A percentile compares a stretch with the other conserved stretches of the same genome.
Conservation (phyloP, 768 basidiomycete species). For the Tremella yokohamensis region DNA sequence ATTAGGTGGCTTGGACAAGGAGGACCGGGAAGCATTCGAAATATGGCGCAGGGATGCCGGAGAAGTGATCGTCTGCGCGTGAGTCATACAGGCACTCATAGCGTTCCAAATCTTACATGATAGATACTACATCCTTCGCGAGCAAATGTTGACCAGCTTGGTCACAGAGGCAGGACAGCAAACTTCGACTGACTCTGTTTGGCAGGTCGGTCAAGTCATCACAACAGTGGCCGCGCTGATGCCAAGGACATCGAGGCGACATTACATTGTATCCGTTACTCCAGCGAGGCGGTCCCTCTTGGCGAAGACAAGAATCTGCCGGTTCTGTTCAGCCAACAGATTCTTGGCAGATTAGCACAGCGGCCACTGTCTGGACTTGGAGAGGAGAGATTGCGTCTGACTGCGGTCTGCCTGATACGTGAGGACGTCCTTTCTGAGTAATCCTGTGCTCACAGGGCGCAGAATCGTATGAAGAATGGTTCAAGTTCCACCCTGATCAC, state of each 20-base stretch:
- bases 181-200: constrained; percentile 53
- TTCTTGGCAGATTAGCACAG: constrained; percentile 63
- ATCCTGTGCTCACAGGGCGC: background rate
- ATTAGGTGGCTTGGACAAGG: constrained; percentile 31
- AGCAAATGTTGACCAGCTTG: constrained; percentile 73
- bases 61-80: constrained; percentile 50
- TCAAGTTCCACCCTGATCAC: constrained; percentile 54
- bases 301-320: constrained; percentile 54
- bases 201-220: constrained; percentile 63
- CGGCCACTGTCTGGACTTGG: constrained; percentile 22
- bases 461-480: constrained; percentile 53
- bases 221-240: background rate
- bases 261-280: constrained; percentile 76
- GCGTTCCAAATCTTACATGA: background rate
- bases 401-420: constrained; percentile 74
- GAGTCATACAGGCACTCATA: constrained; percentile 9
- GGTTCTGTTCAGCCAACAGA: constrained; percentile 64
- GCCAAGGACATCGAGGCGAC: constrained; percentile 77
- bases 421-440: constrained; percentile 44
- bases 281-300: constrained; percentile 78
- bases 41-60: constrained; percentile 49
- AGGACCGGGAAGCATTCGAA: constrained; percentile 45
- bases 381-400: constrained; percentile 65
- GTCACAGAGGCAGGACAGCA: constrained; percentile 62
- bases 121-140: constrained; percentile 74